Base-by-base conservation (phyloP, 306 rosid species). In the Pachyrhizus erosus region DNA sequence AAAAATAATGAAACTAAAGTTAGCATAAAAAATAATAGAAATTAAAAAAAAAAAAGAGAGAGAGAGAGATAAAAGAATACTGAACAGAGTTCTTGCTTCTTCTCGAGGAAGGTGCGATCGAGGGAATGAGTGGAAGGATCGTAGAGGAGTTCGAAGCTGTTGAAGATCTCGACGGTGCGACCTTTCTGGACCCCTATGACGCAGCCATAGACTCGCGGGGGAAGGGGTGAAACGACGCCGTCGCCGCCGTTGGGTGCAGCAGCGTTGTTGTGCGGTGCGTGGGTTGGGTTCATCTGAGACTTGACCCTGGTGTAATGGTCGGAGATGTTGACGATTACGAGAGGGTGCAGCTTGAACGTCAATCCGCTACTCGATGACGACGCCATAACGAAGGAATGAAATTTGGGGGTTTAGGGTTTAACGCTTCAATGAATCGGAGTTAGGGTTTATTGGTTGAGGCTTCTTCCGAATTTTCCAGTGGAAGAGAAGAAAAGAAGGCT, bases 131-230 rank as follows among this genome's bases (percentile, higher is more conserved):
- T 83, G 26, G 87, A 75, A 42, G 94, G 88, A 61, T 96, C 98
- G 20, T 90, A 93, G 29, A 93, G 97, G 29, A 96, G 97, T 87
- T 96, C 98, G 70, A 96, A 96, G 92, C 99, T 96, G 82, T 96
- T 96, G 89, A 96, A 96, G 84, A 96, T 96, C 92, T 96, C 99
- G 12, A 96, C 98, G 5, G 97, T 96, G 70, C 99, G 99, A 23
- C 98, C 99, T 48, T 94, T 88, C 97, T 96, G 99, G 26, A 96
- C 93, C 13, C 99, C 99, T 17, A 96, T 94, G 42, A 96, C 98
- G 83, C 99, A 92, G 3, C 99, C 99, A 58, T 88, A 96, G 4
- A 93, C 99, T 58, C 97, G 83, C 0, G 88, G 88, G 0, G 78
- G 89, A 12, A n/a, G 52, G 0, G 91, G 13, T 21, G 90, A 60